Evolutionary conservation across 129 eudicot species (phyloP).

Genomic region (Saussurea involucrata): DNA sequence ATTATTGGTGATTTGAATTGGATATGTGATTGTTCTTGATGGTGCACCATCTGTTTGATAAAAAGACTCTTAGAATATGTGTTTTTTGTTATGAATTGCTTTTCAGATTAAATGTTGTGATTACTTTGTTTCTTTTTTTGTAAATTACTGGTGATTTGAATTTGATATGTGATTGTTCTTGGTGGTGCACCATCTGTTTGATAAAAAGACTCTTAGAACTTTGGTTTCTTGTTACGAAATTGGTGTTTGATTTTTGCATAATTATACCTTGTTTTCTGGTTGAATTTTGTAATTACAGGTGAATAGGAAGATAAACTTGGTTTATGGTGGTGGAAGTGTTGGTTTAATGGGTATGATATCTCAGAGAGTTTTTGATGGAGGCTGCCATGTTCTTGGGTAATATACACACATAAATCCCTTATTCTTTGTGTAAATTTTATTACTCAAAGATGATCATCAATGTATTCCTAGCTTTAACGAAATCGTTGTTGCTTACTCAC

Average conservation of each 20-base stretch:
- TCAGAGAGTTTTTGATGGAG: constrained; percentile 75
- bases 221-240: constrained; percentile 8
- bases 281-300: constrained; percentile 42
- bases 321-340: constrained; percentile 98
- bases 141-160: constrained; percentile 6
- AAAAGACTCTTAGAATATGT: constrained; percentile 11
- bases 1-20: background rate
- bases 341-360: constrained; percentile 93
- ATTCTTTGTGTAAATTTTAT: background rate
- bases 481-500: constrained; percentile 14
- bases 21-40: constrained; percentile 14
- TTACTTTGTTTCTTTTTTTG: background rate
- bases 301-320: constrained; percentile 80
- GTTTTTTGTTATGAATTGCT: background rate
- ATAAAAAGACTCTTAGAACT: constrained; percentile 3
- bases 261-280: background rate
- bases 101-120: background rate
- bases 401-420: background rate
- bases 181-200: constrained; percentile 20
- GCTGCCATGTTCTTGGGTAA: constrained; percentile 97
- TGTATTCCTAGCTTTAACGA: constrained; percentile 2
- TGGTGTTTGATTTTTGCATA: constrained; percentile 5
- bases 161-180: constrained; percentile 9
- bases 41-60: constrained; percentile 19
- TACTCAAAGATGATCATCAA: background rate